Percentiles rank a stretch among this genome's conserved stretches.
These are phyloP conservation scores for Gymnopilus dilepis DNA, from an alignment of 768 basidiomycete genomes.

Conservation along the genomic window DNA sequence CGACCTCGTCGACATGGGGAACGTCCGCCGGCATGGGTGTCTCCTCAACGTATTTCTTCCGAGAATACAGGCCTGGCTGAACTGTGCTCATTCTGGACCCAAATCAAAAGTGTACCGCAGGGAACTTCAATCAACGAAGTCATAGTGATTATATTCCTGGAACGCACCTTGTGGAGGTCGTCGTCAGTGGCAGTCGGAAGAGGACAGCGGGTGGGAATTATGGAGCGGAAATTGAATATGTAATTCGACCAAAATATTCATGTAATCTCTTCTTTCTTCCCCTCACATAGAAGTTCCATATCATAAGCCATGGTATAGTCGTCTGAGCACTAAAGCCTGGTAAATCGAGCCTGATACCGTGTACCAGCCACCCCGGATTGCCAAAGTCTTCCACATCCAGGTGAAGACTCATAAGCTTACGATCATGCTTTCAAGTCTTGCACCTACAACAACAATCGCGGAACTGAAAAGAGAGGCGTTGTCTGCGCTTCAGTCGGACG, in stretches of 20 bases:
- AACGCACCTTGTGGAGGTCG: slow-evolving; percentile 11
- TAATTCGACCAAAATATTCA: background rate
- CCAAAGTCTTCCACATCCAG: slow-evolving; percentile 69
- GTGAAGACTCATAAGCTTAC: slow-evolving; percentile 77
- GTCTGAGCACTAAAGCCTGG: too few relatives aligned
- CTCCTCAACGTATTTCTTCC: slow-evolving; percentile 62
- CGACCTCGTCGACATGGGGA: slow-evolving; percentile 88
- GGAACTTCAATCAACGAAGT: background rate
- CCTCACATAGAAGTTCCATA: background rate
- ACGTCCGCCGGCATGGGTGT: slow-evolving; percentile 65
- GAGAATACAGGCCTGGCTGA: slow-evolving; percentile 51
- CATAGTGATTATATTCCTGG: background rate
- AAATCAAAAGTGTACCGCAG: background rate
- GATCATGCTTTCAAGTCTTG: slow-evolving; percentile 57
- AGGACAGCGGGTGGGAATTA: slow-evolving; percentile 21
- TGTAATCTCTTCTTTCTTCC: background rate
- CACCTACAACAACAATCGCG: slow-evolving; percentile 58
- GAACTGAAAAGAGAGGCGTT: slow-evolving; percentile 68
- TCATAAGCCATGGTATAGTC: slow-evolving; percentile 7
- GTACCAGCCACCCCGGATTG: slow-evolving; percentile 54
- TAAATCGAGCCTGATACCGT: too few relatives aligned
- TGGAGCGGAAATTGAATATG: slow-evolving; percentile 10
- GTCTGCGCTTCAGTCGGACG: slow-evolving; percentile 59
- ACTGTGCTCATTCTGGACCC: slow-evolving; percentile 52
- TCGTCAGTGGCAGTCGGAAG: slow-evolving; percentile 18